A percentile compares a stretch with the other conserved stretches of the same genome.
phyloP scores from a whole-genome alignment of 1,139 yeast species.

The Yamadazyma blattariae region DNA sequence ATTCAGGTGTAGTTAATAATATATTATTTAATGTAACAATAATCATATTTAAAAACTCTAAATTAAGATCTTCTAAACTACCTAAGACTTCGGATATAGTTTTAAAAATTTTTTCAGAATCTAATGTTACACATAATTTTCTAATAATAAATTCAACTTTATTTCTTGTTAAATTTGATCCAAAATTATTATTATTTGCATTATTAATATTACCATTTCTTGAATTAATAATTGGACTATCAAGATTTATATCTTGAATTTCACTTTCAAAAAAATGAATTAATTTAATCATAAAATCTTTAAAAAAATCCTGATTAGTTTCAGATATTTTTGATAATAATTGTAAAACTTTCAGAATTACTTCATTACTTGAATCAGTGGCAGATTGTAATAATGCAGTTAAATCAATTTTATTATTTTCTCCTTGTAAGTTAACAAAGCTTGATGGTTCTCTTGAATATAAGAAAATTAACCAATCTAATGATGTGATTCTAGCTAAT shows the following conservation, averaged over 20 bases:
- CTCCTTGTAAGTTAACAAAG: slow-evolving; percentile 42
- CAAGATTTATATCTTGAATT: slow-evolving; percentile 22
- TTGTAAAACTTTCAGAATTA: slow-evolving; percentile 73
- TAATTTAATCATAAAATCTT: slow-evolving; percentile 70
- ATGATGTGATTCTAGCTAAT: slow-evolving; percentile 75
- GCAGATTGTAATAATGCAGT: slow-evolving; percentile 77
- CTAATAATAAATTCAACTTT: slow-evolving; percentile 85
- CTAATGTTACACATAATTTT: slow-evolving; percentile 76
- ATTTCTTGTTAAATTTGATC: slow-evolving; percentile 42
- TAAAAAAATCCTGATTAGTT: slow-evolving; percentile 76
- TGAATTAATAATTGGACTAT: slow-evolving; percentile 14
- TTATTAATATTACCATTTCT: background rate
- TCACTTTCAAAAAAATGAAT: slow-evolving; percentile 60
- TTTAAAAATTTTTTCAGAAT: slow-evolving; percentile 80
- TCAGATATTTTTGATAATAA: slow-evolving; percentile 80
- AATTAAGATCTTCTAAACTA: slow-evolving; percentile 55
- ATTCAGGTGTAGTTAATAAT: slow-evolving; percentile 83
- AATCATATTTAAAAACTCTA: slow-evolving; percentile 75
- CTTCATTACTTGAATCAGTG: slow-evolving; percentile 83
- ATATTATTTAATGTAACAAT: slow-evolving; percentile 87
- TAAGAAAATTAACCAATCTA: slow-evolving; percentile 88
- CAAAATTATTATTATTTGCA: slow-evolving; percentile 1
- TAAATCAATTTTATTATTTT: slow-evolving; percentile 54
- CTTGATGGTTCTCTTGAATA: slow-evolving; percentile 70
- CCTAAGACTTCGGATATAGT: slow-evolving; percentile 72